Conservation (phyloP, 768 basidiomycete species). For the Psilocybe cyanescens region DNA sequence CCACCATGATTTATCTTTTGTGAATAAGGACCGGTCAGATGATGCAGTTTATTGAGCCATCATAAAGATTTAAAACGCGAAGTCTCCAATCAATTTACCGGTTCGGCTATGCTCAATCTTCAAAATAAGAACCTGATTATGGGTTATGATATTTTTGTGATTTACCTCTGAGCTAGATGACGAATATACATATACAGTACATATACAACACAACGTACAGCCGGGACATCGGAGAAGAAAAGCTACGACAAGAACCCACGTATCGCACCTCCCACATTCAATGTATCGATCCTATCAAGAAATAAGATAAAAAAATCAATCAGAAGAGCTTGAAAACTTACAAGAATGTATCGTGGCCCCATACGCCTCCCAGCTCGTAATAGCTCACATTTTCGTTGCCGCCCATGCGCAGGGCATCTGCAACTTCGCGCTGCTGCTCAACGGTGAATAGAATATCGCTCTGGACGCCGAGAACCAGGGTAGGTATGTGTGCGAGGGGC, state of each 20-base stretch:
- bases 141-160: no score
- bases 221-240: background rate
- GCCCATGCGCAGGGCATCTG: constrained; percentile 87
- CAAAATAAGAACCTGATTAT: no score
- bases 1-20: no score
- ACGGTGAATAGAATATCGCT: constrained; percentile 97
- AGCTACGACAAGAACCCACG: constrained; percentile 78
- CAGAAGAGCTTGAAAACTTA: constrained; percentile 41
- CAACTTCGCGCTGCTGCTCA: constrained; percentile 95
- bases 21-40: no score
- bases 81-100: no score
- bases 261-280: constrained; percentile 91
- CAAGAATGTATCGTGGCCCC: constrained; percentile 99
- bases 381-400: constrained; percentile 92
- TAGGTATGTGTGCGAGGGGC: constrained; percentile 77
- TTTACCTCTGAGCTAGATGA: background rate
- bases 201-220: background rate
- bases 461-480: constrained; percentile 91
- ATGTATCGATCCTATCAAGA: constrained; percentile 69
- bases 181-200: background rate
- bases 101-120: no score
- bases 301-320: background rate
- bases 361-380: constrained; percentile 98
- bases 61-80: no score
- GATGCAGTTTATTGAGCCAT: no score